phyloP scores from a whole-genome alignment of 1,139 yeast species.

The Geotrichum australiense region DNA sequence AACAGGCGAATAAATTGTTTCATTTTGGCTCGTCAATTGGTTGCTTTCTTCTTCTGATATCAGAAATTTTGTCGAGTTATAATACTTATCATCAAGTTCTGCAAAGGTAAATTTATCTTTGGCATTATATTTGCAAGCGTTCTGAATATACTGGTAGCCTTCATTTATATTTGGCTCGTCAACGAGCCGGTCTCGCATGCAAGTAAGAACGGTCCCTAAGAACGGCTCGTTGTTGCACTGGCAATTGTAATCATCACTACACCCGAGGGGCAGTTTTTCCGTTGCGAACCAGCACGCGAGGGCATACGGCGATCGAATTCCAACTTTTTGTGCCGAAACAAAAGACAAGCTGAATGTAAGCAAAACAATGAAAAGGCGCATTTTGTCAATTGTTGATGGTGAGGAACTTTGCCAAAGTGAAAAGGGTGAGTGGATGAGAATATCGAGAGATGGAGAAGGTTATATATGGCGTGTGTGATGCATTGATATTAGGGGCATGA shows the following conservation, averaged over 20 bases:
- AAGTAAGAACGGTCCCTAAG: slow-evolving; percentile 15
- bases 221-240: slow-evolving; percentile 13
- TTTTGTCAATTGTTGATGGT: no score
- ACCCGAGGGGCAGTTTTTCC: slow-evolving; percentile 13
- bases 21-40: background rate
- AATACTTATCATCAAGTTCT: slow-evolving; percentile 15
- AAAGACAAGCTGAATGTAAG: background rate
- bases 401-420: no score
- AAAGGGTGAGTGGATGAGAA: no score
- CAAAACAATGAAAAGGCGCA: background rate
- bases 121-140: slow-evolving; percentile 16
- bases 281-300: slow-evolving; percentile 18
- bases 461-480: no score
- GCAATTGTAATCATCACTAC: slow-evolving; percentile 8
- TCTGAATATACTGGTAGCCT: slow-evolving; percentile 14
- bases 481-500: no score
- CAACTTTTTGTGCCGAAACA: slow-evolving; percentile 14
- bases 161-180: slow-evolving; percentile 9
- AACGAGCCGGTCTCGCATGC: slow-evolving; percentile 12
- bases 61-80: slow-evolving; percentile 7
- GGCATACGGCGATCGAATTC: slow-evolving; percentile 14
- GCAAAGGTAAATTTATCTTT: slow-evolving; percentile 10
- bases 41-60: background rate
- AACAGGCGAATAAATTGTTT: background rate
- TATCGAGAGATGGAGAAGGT: no score